These are phyloP conservation scores for Rhodotorula sp. DNA, from an alignment of 1,284 basidiomycete genomes.

Conservation along the genomic window DNA sequence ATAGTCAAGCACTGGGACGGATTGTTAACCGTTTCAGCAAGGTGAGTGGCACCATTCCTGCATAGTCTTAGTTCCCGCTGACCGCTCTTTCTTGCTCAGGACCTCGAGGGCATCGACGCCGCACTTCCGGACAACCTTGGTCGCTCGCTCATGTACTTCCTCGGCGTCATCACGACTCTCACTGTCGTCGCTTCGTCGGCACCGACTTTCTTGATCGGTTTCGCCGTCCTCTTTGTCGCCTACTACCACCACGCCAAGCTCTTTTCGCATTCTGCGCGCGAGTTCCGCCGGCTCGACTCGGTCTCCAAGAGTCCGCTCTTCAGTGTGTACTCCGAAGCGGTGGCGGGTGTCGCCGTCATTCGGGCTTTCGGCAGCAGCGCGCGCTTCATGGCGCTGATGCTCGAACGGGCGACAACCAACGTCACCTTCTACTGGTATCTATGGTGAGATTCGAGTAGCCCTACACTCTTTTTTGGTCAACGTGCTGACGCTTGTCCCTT, in stretches of 20 bases:
- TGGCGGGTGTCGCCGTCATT: constrained; percentile 66
- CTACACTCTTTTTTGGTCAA: too few relatives aligned
- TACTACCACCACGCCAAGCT: constrained; percentile 38
- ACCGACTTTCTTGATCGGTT: constrained; percentile 42
- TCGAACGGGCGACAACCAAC: constrained; percentile 32
- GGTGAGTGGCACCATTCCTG: background rate
- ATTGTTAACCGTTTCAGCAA: constrained; percentile 16
- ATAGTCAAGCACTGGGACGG: constrained; percentile 76
- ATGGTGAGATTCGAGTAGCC: constrained; percentile 9
- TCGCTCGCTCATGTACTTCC: constrained; percentile 55
- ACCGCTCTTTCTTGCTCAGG: constrained; percentile 55
- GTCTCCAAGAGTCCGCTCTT: constrained; percentile 87
- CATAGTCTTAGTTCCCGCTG: background rate
- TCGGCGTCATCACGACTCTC: constrained; percentile 60
- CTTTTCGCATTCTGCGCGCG: constrained; percentile 42
- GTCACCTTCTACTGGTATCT: constrained; percentile 40
- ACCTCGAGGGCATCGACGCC: constrained; percentile 86
- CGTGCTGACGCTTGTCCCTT: background rate
- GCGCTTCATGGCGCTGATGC: constrained; percentile 46
- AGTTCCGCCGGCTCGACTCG: constrained; percentile 59
- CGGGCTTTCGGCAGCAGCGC: constrained; percentile 74
- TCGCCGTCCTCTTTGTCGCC: constrained; percentile 36
- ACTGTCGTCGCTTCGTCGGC: constrained; percentile 62
- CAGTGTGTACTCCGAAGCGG: constrained; percentile 63
- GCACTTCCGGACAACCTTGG: constrained; percentile 81